Conservation (phyloP, 78 protist genomes). For the Acrasis kona region DNA sequence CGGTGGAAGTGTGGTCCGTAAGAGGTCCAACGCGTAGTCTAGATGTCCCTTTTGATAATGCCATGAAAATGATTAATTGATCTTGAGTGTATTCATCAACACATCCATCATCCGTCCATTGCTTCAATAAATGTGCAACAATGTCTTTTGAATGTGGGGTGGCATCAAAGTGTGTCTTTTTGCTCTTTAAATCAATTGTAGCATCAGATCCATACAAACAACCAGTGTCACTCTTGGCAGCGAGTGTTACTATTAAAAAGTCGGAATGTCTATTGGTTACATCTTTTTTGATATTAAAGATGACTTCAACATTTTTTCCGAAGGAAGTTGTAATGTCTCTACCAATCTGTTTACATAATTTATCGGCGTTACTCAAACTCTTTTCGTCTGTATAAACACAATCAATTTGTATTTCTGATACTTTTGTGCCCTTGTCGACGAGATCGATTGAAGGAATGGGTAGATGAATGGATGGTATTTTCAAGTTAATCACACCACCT, state of each 20-base stretch:
- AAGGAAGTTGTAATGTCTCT: neutral
- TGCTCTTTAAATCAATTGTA: neutral
- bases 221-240: neutral
- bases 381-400: neutral
- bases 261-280: neutral
- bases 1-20: slow-evolving; percentile 21
- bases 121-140: neutral
- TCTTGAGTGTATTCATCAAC: slow-evolving; percentile 14
- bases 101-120: neutral
- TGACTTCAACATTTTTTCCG: neutral
- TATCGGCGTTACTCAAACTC: neutral
- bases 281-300: neutral
- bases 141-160: neutral
- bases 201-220: neutral
- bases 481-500: too few species aligned
- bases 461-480: too few species aligned
- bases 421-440: neutral
- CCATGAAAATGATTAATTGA: slow-evolving; percentile 27
- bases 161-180: neutral
- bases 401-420: neutral
- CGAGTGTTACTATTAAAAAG: neutral
- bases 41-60: slow-evolving; percentile 9
- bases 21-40: slow-evolving; percentile 9
- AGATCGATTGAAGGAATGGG: neutral
- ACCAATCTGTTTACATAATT: neutral